Conservation (phyloP, 164 flowering plant species). For the Amborella trichopoda region DNA sequence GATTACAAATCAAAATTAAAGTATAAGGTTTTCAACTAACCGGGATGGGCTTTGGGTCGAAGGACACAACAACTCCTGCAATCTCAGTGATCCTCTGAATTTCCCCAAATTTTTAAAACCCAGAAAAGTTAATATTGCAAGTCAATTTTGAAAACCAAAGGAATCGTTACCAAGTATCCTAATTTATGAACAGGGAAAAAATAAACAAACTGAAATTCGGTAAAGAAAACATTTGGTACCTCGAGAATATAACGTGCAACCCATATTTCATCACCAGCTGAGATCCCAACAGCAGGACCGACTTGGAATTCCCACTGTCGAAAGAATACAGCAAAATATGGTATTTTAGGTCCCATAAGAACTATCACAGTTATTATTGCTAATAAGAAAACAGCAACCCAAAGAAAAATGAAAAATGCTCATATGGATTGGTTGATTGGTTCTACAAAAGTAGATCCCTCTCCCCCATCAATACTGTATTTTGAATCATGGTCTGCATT, state of each 20-base stretch:
- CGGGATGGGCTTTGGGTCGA: constrained; percentile 31
- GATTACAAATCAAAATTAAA: background rate
- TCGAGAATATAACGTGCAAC: constrained; percentile 24
- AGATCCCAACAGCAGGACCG: constrained; percentile 23
- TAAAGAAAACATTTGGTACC: background rate
- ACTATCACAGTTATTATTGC: too few species aligned
- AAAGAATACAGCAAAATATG: background rate
- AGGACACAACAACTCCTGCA: constrained; percentile 28
- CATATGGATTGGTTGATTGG: too few species aligned
- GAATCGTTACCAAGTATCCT: too few species aligned
- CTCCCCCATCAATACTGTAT: too few species aligned
- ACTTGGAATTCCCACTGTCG: constrained; percentile 27
- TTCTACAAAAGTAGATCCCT: too few species aligned
- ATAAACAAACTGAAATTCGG: background rate
- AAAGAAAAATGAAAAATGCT: too few species aligned
- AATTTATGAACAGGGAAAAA: background rate
- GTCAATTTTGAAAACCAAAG: too few species aligned
- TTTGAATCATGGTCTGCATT: too few species aligned
- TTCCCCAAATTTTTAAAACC: background rate
- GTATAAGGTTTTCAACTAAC: background rate
- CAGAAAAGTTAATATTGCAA: too few species aligned
- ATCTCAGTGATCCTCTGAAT: constrained; percentile 29
- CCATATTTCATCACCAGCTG: constrained; percentile 28
- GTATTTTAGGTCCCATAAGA: too few species aligned
- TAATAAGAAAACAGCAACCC: too few species aligned